phyloP scores from a whole-genome alignment of 2,329 filamentous ascomycete species.

The Penicillium janthinellum region DNA sequence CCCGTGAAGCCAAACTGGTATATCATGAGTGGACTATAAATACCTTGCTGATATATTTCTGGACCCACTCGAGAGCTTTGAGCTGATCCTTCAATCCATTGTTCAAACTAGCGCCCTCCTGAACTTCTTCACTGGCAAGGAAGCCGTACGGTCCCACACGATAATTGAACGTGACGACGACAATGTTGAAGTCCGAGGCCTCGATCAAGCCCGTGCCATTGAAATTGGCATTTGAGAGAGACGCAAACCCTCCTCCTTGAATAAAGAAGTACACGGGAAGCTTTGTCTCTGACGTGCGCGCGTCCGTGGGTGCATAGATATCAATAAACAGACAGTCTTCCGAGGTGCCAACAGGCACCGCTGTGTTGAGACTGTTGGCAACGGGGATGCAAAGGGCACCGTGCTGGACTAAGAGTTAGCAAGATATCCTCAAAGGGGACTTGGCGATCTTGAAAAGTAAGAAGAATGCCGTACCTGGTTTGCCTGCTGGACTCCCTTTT shows the following conservation, averaged over 20 bases:
- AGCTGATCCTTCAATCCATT: constrained; percentile 71
- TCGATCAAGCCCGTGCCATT: constrained; percentile 64
- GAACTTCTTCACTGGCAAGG: constrained; percentile 60
- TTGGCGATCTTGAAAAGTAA: too few relatives aligned
- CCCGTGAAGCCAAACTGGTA: too few relatives aligned
- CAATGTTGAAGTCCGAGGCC: constrained; percentile 61
- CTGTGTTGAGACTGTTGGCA: constrained; percentile 54
- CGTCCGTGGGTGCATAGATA: constrained; percentile 41
- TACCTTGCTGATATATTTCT: constrained; percentile 60
- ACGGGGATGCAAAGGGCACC: constrained; percentile 66
- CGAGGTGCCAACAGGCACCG: constrained; percentile 56
- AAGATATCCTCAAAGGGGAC: not conserved
- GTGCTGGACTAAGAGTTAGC: constrained; percentile 31
- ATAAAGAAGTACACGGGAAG: constrained; percentile 67
- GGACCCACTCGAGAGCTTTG: constrained; percentile 70
- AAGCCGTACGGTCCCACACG: constrained; percentile 75
- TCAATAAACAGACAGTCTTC: constrained; percentile 49
- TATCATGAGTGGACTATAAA: not conserved
- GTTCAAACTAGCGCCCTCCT: constrained; percentile 58
- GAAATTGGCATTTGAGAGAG: constrained; percentile 60
- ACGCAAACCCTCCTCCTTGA: constrained; percentile 64
- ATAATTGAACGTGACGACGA: constrained; percentile 76
- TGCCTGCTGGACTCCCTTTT: constrained; percentile 55
- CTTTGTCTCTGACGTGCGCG: constrained; percentile 42
- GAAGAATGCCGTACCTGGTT: constrained; percentile 47